Conservation (phyloP, 176 grass and related monocot species). For the Pontederia paniculata region DNA sequence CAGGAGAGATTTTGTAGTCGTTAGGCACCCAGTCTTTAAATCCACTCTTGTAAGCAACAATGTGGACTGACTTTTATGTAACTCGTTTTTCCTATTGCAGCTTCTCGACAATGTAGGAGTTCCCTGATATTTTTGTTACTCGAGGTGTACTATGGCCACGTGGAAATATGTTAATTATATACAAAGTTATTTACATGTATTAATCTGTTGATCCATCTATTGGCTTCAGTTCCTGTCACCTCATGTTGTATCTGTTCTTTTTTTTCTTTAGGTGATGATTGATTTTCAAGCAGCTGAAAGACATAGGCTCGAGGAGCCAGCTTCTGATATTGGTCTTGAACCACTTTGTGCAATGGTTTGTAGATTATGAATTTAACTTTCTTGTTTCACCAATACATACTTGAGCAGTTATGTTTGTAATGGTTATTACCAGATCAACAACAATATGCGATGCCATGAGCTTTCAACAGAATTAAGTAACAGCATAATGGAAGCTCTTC, state of each 20-base stretch:
- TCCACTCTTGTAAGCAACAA: too few species aligned
- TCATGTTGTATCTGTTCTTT: constrained; percentile 21
- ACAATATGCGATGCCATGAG: constrained; percentile 82
- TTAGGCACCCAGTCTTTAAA: too few species aligned
- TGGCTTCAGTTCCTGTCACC: constrained; percentile 7
- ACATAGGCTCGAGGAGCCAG: constrained; percentile 74
- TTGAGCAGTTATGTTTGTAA: constrained; percentile 23
- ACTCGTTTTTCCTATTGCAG: too few species aligned
- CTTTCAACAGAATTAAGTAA: constrained; percentile 84
- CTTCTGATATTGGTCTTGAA: constrained; percentile 87
- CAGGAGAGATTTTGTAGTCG: too few species aligned
- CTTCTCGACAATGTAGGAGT: too few species aligned
- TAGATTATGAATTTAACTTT: constrained; percentile 10
- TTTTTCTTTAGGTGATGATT: constrained; percentile 71
- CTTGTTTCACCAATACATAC: constrained; percentile 1
- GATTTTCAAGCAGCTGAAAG: constrained; percentile 99
- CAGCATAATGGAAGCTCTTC: constrained; percentile 83
- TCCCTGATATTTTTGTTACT: too few species aligned
- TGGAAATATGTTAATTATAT: too few species aligned
- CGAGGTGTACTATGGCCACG: too few species aligned
- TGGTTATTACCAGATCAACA: constrained; percentile 68
- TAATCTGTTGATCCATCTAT: constrained; percentile 1
- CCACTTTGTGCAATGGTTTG: constrained; percentile 81
- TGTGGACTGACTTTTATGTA: too few species aligned
- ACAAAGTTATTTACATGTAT: not conserved